Conservation (phyloP, 768 basidiomycete genomes). For the Cystobasidiopsis lactophilus region DNA sequence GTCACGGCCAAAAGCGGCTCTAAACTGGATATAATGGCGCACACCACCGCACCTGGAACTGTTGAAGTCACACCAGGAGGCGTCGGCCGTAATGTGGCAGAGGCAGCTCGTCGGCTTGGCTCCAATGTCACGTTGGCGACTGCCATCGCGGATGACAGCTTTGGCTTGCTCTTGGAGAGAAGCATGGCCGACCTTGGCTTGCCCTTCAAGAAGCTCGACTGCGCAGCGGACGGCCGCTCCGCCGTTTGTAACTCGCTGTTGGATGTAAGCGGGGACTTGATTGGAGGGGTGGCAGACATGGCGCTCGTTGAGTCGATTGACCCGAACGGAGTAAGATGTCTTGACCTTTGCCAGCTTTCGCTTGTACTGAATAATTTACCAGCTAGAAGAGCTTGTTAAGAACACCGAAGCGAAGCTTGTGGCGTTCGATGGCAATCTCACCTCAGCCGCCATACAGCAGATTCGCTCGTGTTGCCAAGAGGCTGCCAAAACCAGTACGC, state of each 20-base stretch:
- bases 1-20: constrained; percentile 35
- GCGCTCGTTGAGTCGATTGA: constrained; percentile 28
- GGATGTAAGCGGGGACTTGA: constrained; percentile 44
- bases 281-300: constrained; percentile 88
- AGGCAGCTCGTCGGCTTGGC: constrained; percentile 46
- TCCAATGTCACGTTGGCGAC: constrained; percentile 40
- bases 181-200: constrained; percentile 45
- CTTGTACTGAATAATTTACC: background rate
- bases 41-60: constrained; percentile 56
- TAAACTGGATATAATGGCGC: constrained; percentile 19
- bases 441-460: constrained; percentile 33
- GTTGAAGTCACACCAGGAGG: constrained; percentile 59
- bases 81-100: constrained; percentile 85
- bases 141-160: constrained; percentile 50
- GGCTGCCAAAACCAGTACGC: constrained; percentile 36
- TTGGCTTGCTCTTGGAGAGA: constrained; percentile 43
- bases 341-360: background rate
- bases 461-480: constrained; percentile 31
- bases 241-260: constrained; percentile 75
- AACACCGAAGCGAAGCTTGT: constrained; percentile 16
- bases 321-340: background rate
- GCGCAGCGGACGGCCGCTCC: constrained; percentile 30
- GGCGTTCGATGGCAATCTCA: constrained; percentile 24
- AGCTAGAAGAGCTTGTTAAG: background rate
- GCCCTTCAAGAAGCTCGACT: constrained; percentile 53